Conservation (phyloP, 140 eudicot species). For the Oenanthe javanica region DNA sequence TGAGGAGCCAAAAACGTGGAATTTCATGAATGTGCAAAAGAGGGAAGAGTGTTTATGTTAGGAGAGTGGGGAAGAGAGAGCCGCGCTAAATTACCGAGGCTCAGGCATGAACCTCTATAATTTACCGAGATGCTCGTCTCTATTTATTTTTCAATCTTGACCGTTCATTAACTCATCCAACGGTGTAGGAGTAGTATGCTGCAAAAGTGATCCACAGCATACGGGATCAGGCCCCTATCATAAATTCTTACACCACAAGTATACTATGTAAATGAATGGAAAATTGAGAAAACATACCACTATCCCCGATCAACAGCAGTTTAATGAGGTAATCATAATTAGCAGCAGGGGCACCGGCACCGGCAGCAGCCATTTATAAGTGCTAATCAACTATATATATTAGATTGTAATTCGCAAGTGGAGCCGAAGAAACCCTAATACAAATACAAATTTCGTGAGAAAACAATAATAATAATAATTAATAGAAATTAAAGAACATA, state of each 20-base stretch:
- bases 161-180: too few species aligned
- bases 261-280: neutral
- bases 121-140: too few species aligned
- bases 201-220: too few species aligned
- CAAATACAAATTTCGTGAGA: neutral
- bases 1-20: conserved; percentile 46
- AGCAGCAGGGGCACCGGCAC: neutral
- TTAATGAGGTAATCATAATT: conserved; percentile 21
- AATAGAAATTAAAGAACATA: too few species aligned
- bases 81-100: too few species aligned
- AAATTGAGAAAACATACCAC: conserved; percentile 29
- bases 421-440: neutral
- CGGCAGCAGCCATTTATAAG: neutral
- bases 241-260: neutral
- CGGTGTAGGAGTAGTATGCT: too few species aligned
- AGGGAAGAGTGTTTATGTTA: too few species aligned
- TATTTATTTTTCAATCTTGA: too few species aligned
- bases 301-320: conserved; percentile 56
- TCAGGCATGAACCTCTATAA: too few species aligned
- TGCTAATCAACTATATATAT: neutral
- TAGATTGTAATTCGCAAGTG: neutral
- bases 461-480: too few species aligned
- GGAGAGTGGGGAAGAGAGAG: too few species aligned
- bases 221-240: too few species aligned
- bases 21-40: conserved; percentile 16